Conservation (phyloP, 2,329 filamentous ascomycete species). For the Dissoconium aciculare region DNA sequence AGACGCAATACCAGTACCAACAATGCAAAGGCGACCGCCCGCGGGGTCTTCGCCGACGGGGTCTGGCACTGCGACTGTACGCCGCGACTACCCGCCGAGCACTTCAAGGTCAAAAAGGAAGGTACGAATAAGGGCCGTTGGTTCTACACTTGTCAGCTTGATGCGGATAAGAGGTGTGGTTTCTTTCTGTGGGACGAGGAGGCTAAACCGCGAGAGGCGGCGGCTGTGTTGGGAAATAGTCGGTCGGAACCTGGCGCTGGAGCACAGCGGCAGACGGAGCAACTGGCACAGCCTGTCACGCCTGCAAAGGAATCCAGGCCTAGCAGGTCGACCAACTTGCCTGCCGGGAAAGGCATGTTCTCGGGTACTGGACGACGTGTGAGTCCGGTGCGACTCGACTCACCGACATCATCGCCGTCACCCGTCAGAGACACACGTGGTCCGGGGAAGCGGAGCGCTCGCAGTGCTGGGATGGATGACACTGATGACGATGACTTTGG, state of each 20-base stretch:
- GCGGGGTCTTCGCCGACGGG: constrained; percentile 21
- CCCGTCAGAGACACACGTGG: constrained; percentile 2
- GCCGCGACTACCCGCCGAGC: constrained; percentile 38
- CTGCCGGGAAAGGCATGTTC: not conserved
- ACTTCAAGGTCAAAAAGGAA: constrained; percentile 43
- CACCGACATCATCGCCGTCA: constrained; percentile 12
- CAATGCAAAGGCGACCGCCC: no score
- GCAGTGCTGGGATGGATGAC: constrained; percentile 11
- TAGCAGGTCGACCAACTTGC: not conserved
- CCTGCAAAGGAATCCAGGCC: no score
- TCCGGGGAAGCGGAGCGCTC: constrained; percentile 21
- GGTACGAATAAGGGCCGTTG: constrained; percentile 38
- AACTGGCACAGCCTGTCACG: not conserved
- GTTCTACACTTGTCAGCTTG: constrained; percentile 44
- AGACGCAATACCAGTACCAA: no score
- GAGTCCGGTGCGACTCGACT: constrained; percentile 3
- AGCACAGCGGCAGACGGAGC: not conserved
- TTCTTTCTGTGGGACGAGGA: constrained; percentile 47
- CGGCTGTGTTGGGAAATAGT: constrained; percentile 33
- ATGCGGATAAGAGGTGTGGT: constrained; percentile 33
- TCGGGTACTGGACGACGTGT: constrained; percentile 4
- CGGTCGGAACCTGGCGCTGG: constrained; percentile 28
- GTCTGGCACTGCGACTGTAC: constrained; percentile 43
- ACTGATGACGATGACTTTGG: constrained; percentile 16
- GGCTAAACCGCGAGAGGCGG: constrained; percentile 35